Evolutionary conservation across 371 early-diverging fungal species (phyloP), one percentile per base, ranked within the genome.

Genomic region (Apophysomyces ossiformis): DNA sequence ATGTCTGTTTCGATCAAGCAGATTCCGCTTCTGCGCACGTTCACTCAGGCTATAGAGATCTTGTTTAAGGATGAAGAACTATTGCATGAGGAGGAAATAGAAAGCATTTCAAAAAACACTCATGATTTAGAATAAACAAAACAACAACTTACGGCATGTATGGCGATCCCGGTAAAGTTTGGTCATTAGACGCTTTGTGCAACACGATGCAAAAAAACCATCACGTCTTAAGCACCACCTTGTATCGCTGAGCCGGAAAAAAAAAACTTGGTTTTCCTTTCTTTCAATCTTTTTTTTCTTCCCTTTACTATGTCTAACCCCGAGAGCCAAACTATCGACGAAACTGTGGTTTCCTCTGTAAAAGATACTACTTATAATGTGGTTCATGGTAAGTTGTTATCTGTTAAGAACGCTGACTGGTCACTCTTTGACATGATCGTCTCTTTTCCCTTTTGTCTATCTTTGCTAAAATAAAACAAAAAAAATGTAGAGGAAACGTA

Each of bases 1-100:
- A 93, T 95, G 95, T 69, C 86, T 5, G 78, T 93, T 4, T 70
- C 71, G 5, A 76, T 92, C 58, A 77, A 76, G 12, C 84, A 91
- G 47, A 83, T 93, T 36, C 72, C 74, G n/a, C 70, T 82, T 61
- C 69, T 93, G 59, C 86, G 90, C 2, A 85, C 82, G 66, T 90
- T 71, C 61, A 72, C 85, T 37, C 76, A 83, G 5, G 87, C 89
- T 4, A 79, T 90, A 2, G 76, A 84, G 63, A 65, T 83, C 1
- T 72, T 85, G 35, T 87, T 87, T 60, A 76, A 81, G 43, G 89
- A 87, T 13, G 81, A 78, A 26, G 32, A 26, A 26, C 32, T 26
- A 3, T 26, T 26, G 32, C 32, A 26, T 16, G 76, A 77, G 44
- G 81, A 82, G 7, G 79, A 72, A 13, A 79, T 81, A 56, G 67